Conservation (phyloP, 768 basidiomycete genomes). For the Lanmaoa rubissima region DNA sequence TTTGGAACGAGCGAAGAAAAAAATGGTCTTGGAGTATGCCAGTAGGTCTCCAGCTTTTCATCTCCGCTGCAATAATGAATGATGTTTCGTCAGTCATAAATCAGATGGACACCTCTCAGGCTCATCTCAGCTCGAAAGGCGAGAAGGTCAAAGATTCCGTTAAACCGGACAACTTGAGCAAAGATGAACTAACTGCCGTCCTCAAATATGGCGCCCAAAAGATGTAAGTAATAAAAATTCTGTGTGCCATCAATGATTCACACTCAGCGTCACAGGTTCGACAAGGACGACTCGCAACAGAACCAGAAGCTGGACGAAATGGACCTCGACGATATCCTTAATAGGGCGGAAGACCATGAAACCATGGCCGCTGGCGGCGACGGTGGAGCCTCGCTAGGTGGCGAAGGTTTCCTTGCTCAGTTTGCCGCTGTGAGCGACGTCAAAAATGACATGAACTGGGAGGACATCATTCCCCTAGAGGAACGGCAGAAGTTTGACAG, state of each 20-base stretch:
- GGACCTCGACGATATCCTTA: slow-evolving; percentile 98
- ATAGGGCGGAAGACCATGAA: slow-evolving; percentile 95
- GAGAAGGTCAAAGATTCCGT: slow-evolving; percentile 59
- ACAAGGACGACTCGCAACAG: slow-evolving; percentile 92
- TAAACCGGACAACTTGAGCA: slow-evolving; percentile 84
- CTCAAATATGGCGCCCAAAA: slow-evolving; percentile 99
- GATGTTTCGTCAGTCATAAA: slow-evolving; percentile 78
- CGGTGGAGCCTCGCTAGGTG: slow-evolving; percentile 92
- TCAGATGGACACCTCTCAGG: slow-evolving; percentile 99
- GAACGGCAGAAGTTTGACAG: slow-evolving; percentile 82
- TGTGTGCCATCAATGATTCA: background rate
- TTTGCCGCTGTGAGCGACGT: slow-evolving; percentile 97
- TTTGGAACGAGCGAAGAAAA: slow-evolving; percentile 95
- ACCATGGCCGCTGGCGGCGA: slow-evolving; percentile 81
- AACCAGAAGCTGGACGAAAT: slow-evolving; percentile 97
- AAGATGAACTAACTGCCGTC: slow-evolving; percentile 95
- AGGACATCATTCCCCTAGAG: slow-evolving; percentile 95
- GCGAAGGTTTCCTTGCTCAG: slow-evolving; percentile 92
- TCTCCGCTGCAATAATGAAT: slow-evolving; percentile 11
- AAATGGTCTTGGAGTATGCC: slow-evolving; percentile 99
- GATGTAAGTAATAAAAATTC: slow-evolving; percentile 56
- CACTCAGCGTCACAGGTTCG: slow-evolving; percentile 62
- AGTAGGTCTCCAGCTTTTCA: slow-evolving; percentile 58
- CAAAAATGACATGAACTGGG: slow-evolving; percentile 99
- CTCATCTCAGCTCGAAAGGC: slow-evolving; percentile 85